phyloP scores from a whole-genome alignment of 164 flowering plant genomes.

The Dillenia turbinata region DNA sequence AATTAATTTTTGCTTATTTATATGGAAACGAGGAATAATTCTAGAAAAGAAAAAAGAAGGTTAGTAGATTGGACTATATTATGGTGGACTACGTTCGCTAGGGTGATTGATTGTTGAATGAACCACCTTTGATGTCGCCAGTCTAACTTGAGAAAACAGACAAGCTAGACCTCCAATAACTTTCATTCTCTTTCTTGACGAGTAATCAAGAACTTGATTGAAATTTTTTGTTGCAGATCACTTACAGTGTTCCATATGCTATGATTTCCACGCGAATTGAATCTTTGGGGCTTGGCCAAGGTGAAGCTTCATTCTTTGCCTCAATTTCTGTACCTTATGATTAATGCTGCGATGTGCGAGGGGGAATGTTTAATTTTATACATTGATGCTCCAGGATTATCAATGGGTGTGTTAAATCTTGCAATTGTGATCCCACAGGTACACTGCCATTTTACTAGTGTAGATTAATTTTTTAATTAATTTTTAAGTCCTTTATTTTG shows the following conservation, averaged over 20 bases:
- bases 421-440: slow-evolving; percentile 98
- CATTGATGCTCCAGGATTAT: slow-evolving; percentile 60
- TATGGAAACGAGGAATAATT: too few species aligned
- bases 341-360: background rate
- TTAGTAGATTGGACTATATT: too few species aligned
- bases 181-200: too few species aligned
- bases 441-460: slow-evolving; percentile 2
- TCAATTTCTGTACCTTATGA: slow-evolving; percentile 1
- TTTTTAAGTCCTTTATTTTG: background rate
- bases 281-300: slow-evolving; percentile 94
- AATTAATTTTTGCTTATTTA: too few species aligned
- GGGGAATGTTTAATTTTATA: slow-evolving; percentile 6
- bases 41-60: too few species aligned
- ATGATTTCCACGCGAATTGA: slow-evolving; percentile 72
- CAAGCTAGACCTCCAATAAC: too few species aligned
- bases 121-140: too few species aligned
- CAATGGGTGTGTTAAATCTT: slow-evolving; percentile 92
- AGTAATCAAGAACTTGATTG: background rate
- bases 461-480: background rate
- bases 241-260: slow-evolving; percentile 96
- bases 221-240: slow-evolving; percentile 53
- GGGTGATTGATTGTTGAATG: too few species aligned
- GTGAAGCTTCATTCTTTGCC: slow-evolving; percentile 27
- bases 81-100: too few species aligned
- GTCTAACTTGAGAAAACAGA: too few species aligned